Evolutionary conservation across 2,329 filamentous ascomycete species (phyloP).

Genomic region (Saccharata proteae): DNA sequence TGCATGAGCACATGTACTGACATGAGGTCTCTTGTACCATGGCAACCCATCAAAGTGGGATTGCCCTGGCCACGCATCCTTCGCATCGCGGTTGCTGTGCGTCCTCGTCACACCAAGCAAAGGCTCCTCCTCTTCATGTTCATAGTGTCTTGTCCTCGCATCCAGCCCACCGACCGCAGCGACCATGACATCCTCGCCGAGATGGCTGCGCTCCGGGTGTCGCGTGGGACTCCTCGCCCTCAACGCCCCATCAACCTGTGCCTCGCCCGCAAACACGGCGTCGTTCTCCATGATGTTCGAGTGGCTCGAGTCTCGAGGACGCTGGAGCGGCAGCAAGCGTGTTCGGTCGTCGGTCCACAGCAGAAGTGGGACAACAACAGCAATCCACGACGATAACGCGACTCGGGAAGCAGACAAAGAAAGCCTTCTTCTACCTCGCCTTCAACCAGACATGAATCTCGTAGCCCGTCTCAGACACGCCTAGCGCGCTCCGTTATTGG

Average conservation of each 20-base stretch:
- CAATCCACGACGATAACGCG: no score
- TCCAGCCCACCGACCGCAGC: slow-evolving; percentile 38
- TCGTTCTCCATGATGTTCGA: slow-evolving; percentile 15
- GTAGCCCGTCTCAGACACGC: no score
- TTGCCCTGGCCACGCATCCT: not conserved
- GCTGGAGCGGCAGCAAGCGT: no score
- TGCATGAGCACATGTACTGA: slow-evolving; percentile 1
- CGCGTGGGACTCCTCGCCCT: slow-evolving; percentile 1
- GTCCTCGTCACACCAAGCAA: no score
- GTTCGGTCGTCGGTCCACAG: no score
- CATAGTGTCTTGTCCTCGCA: slow-evolving; percentile 1
- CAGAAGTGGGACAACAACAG: no score
- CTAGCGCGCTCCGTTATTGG: no score
- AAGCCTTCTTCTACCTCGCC: no score
- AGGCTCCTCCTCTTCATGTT: slow-evolving; percentile 4
- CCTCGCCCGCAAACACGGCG: slow-evolving; percentile 18
- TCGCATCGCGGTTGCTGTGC: slow-evolving; percentile 5
- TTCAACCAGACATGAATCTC: no score
- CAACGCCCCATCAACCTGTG: slow-evolving; percentile 15
- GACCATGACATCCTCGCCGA: slow-evolving; percentile 25
- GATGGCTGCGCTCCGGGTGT: slow-evolving; percentile 8
- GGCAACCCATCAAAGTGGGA: slow-evolving; percentile 39
- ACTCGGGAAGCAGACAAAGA: no score
- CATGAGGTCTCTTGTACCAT: not conserved
- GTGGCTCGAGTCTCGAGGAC: no score